Evolutionary conservation across 1,284 basidiomycete species (phyloP).

Genomic region (Neotropicomus parvogracilis): DNA sequence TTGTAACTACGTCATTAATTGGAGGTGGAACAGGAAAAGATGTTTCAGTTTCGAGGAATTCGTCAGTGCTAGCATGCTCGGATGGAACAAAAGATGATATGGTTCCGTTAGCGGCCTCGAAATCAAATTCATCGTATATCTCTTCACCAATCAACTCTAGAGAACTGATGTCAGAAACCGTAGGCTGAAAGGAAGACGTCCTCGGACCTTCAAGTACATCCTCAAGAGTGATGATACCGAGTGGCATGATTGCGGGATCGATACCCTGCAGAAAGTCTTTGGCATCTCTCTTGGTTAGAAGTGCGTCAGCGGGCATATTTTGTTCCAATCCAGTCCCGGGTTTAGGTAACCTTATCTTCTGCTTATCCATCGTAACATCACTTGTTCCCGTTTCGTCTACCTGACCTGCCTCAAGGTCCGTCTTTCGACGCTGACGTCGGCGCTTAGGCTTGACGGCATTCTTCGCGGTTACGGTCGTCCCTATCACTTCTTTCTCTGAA

Average conservation of each 20-base stretch:
- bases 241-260: conserved; percentile 71
- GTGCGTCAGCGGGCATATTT: conserved; percentile 80
- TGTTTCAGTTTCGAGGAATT: conserved; percentile 19
- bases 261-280: conserved; percentile 75
- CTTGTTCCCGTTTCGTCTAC: conserved; percentile 23
- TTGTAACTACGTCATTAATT: conserved; percentile 19
- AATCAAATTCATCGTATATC: conserved; percentile 85
- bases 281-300: conserved; percentile 65
- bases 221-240: conserved; percentile 92
- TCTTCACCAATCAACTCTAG: conserved; percentile 85
- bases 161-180: conserved; percentile 2
- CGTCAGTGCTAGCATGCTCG: conserved; percentile 23
- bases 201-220: conserved; percentile 83
- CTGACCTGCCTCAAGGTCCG: conserved; percentile 41
- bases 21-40: conserved; percentile 30
- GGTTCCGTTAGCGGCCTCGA: conserved; percentile 65
- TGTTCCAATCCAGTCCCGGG: conserved; percentile 58
- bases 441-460: conserved; percentile 18
- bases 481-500: conserved; percentile 24
- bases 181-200: background rate
- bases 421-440: conserved; percentile 17
- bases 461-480: conserved; percentile 17
- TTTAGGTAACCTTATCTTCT: conserved; percentile 43
- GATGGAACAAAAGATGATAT: conserved; percentile 52
- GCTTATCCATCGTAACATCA: conserved; percentile 28